These are phyloP conservation scores for Camellia japonica DNA, from an alignment of 148 eudicot species.

Conservation along the genomic window DNA sequence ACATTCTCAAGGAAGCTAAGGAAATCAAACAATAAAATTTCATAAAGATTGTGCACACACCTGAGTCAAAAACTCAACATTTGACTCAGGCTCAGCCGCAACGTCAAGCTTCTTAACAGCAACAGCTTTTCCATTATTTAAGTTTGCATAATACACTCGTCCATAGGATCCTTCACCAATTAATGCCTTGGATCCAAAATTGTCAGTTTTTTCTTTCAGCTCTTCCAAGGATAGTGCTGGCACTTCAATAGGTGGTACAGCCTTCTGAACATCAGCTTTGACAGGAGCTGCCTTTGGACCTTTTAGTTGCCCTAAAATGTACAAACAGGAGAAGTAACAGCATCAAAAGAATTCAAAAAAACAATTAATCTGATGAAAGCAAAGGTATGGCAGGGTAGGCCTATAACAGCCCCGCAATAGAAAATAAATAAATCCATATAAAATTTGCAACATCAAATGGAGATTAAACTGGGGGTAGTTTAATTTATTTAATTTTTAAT, in stretches of 20 bases:
- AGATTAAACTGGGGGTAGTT: no score
- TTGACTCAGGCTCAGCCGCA: constrained; percentile 59
- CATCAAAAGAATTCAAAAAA: neutral
- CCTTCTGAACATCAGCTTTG: constrained; percentile 48
- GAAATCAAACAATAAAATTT: neutral
- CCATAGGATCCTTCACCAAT: constrained; percentile 96
- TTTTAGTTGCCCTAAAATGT: constrained; percentile 30
- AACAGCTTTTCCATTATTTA: constrained; percentile 57
- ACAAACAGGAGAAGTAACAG: neutral
- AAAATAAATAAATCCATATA: neutral
- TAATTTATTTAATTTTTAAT: no score
- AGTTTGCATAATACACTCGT: constrained; percentile 65
- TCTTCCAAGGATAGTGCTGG: constrained; percentile 69
- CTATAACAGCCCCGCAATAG: neutral
- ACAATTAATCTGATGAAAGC: neutral
- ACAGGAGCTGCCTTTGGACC: constrained; percentile 43
- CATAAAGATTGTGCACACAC: constrained; percentile 23
- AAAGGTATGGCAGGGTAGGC: neutral
- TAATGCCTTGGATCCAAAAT: constrained; percentile 73
- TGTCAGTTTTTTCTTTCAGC: constrained; percentile 69
- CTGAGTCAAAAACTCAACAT: constrained; percentile 77
- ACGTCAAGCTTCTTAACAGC: constrained; percentile 89
- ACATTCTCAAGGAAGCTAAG: neutral
- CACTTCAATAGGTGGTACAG: constrained; percentile 58
- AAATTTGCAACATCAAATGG: neutral